These are phyloP conservation scores for Deuterostichococcus epilithicus DNA, from an alignment of 139 green algal genomes.

Conservation along the genomic window DNA sequence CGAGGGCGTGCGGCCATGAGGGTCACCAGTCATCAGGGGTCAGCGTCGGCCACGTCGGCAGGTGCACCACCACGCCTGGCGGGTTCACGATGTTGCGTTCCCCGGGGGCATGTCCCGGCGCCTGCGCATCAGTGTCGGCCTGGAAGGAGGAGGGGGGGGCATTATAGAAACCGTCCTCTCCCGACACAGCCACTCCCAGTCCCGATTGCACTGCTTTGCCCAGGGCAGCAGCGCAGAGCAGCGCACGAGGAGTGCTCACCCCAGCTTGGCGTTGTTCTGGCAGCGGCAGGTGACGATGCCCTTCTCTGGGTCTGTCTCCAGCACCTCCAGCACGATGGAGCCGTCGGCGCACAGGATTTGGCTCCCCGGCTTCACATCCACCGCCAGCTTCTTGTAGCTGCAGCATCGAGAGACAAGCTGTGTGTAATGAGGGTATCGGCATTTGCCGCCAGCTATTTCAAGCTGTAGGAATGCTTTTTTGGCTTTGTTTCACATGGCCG, in stretches of 20 bases:
- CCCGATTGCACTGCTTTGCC: too few relatives aligned
- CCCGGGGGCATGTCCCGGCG: background rate
- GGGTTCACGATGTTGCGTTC: too few relatives aligned
- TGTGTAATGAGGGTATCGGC: background rate
- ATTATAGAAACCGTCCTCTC: constrained; percentile 1
- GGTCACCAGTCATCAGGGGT: background rate
- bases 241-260: constrained; percentile 39
- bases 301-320: constrained; percentile 65
- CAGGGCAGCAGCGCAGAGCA: too few relatives aligned
- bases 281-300: constrained; percentile 75
- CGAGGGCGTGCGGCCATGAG: too few relatives aligned
- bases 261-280: constrained; percentile 93
- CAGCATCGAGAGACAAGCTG: background rate
- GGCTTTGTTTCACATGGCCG: too few relatives aligned
- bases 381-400: constrained; percentile 84
- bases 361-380: constrained; percentile 79
- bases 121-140: background rate
- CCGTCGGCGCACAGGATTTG: constrained; percentile 93
- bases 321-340: constrained; percentile 90
- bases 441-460: too few relatives aligned
- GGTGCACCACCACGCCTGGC: background rate
- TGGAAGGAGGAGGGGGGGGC: background rate
- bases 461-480: too few relatives aligned
- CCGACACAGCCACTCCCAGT: too few relatives aligned
- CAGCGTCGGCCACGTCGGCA: background rate